phyloP scores from a whole-genome alignment of 257 asterid genomes.

The Fraxinus pennsylvanica region DNA sequence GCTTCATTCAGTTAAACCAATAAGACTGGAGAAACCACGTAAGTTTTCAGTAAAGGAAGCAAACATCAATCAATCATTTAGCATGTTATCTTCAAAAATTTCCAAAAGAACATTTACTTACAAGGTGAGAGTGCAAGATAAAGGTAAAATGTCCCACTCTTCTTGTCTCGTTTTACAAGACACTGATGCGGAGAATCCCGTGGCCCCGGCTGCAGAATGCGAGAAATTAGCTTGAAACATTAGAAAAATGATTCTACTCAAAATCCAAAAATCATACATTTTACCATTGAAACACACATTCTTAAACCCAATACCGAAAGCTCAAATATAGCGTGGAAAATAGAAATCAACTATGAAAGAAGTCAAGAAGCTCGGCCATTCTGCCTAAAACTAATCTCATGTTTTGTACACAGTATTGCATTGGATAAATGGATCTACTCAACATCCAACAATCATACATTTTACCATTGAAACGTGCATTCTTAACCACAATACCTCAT shows the following conservation, averaged over 20 bases:
- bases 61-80: constrained; percentile 4
- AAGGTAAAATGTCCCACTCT: constrained; percentile 69
- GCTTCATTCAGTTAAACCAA: constrained; percentile 11
- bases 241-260: constrained; percentile 8
- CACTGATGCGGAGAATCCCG: constrained; percentile 77
- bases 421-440: not conserved
- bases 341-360: not conserved
- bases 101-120: constrained; percentile 39
- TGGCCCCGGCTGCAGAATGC: constrained; percentile 81
- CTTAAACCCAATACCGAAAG: not conserved
- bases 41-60: constrained; percentile 1
- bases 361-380: not conserved
- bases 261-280: not conserved
- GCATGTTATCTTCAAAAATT: constrained; percentile 14
- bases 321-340: not conserved
- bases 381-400: not conserved
- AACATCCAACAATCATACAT: not conserved
- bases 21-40: constrained; percentile 6
- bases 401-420: not conserved
- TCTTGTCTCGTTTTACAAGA: constrained; percentile 92
- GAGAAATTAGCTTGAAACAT: not conserved
- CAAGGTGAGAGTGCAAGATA: constrained; percentile 85
- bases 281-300: constrained; percentile 8
- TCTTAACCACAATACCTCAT: not conserved
- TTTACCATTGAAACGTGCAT: constrained; percentile 6